Evolutionary conservation across 164 flowering plant species (phyloP).

Genomic region (Pachysandra terminalis): DNA sequence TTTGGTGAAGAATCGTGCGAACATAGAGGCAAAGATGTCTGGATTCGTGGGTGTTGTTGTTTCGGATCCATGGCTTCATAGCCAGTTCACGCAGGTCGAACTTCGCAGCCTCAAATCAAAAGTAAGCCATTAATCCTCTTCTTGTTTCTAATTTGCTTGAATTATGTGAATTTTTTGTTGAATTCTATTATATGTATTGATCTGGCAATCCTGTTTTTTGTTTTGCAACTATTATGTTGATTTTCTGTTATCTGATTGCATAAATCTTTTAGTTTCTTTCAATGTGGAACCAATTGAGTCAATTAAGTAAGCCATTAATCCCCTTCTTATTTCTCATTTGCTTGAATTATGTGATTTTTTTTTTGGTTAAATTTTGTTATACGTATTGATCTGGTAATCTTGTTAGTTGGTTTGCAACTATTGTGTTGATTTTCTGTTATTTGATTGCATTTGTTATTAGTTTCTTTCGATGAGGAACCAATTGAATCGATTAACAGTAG

Average conservation of each 20-base stretch:
- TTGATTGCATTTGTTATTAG: constrained; percentile 25
- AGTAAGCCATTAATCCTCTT: constrained; percentile 23
- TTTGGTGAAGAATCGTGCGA: constrained; percentile 8
- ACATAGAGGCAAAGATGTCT: constrained; percentile 44
- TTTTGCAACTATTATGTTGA: not conserved
- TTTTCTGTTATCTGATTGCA: not conserved
- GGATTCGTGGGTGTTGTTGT: constrained; percentile 61
- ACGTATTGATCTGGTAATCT: not conserved
- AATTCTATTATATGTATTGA: not conserved
- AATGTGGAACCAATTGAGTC: constrained; percentile 35
- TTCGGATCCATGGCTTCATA: constrained; percentile 79
- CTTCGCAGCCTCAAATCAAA: constrained; percentile 61
- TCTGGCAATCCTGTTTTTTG: not conserved
- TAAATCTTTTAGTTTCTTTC: constrained; percentile 40
- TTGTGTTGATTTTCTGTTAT: not conserved
- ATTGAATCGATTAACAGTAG: constrained; percentile 37
- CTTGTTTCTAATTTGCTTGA: too few species aligned
- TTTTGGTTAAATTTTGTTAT: not conserved
- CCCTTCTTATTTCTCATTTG: too few species aligned
- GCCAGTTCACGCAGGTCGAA: constrained; percentile 82
- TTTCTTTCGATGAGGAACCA: constrained; percentile 35
- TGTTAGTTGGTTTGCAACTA: not conserved
- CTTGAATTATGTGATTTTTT: not conserved
- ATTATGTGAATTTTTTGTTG: not conserved
- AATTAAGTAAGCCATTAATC: too few species aligned